Conservation (phyloP, 2,329 filamentous ascomycete genomes). For the Claviceps cyperi region DNA sequence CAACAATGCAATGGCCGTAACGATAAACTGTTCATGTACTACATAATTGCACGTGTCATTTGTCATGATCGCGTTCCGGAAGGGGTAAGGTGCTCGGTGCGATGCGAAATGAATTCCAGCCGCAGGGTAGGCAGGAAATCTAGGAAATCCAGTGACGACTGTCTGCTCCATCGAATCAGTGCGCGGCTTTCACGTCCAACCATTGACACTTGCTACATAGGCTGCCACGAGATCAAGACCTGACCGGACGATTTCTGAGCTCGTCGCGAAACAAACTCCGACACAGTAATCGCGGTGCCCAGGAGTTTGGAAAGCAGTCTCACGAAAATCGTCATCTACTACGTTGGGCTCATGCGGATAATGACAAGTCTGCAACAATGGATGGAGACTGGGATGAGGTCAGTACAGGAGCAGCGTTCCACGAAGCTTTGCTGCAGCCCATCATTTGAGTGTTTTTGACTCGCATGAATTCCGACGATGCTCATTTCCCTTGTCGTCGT, state of each 20-base stretch:
- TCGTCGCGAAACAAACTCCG: slow-evolving; percentile 1
- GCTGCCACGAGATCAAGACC: neutral
- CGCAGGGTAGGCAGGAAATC: neutral
- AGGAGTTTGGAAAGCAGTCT: neutral
- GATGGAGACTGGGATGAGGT: slow-evolving; percentile 57
- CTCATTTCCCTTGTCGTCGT: neutral
- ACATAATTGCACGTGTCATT: too few species aligned
- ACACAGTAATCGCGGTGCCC: slow-evolving; percentile 6
- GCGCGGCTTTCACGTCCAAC: neutral
- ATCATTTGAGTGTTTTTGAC: neutral
- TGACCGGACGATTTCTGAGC: neutral
- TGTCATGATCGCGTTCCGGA: too few species aligned
- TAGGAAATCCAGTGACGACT: neutral
- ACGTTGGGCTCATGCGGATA: slow-evolving; percentile 21
- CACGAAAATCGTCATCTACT: slow-evolving; percentile 4
- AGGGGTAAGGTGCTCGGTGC: too few species aligned
- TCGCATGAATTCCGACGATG: neutral
- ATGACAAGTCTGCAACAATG: slow-evolving; percentile 34
- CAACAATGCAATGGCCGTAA: too few species aligned
- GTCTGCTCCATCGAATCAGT: neutral
- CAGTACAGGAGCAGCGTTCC: slow-evolving; percentile 13
- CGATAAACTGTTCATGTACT: too few species aligned
- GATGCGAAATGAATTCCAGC: neutral
- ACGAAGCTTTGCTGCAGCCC: neutral
- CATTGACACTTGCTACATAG: too few species aligned